Conservation (phyloP, 345 rosid genomes). For the Sonneratia alba region DNA sequence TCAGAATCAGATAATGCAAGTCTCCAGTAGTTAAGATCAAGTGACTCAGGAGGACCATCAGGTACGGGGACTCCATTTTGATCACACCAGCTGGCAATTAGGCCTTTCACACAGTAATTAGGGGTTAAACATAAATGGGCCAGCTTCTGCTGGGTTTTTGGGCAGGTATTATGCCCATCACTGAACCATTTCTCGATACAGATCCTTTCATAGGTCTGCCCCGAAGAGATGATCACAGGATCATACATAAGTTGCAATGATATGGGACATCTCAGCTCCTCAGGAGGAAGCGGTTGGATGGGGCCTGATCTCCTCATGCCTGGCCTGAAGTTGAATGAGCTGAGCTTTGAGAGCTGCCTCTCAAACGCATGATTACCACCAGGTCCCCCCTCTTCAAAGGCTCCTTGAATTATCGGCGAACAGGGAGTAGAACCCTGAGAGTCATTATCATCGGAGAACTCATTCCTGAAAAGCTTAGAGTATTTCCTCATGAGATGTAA, state of each 20-base stretch:
- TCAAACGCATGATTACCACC: constrained; percentile 52
- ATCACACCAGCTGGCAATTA: constrained; percentile 91
- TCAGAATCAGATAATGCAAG: constrained; percentile 62
- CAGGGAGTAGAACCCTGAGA: constrained; percentile 84
- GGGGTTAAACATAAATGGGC: constrained; percentile 79
- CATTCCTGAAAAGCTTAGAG: constrained; percentile 84
- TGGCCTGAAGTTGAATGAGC: constrained; percentile 63
- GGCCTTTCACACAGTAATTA: constrained; percentile 98
- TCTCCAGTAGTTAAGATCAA: constrained; percentile 84
- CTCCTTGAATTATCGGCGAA: constrained; percentile 63
- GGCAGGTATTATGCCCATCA: constrained; percentile 89
- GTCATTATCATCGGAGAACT: constrained; percentile 73
- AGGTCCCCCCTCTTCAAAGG: constrained; percentile 36
- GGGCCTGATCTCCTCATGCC: constrained; percentile 54
- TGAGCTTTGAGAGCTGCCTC: constrained; percentile 67
- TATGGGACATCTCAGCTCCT: constrained; percentile 93
- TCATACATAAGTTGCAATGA: constrained; percentile 95
- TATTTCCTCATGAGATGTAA: constrained; percentile 90
- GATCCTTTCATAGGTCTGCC: constrained; percentile 89
- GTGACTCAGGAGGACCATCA: constrained; percentile 70
- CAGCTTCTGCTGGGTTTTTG: constrained; percentile 89
- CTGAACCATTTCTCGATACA: constrained; percentile 96
- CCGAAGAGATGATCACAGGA: constrained; percentile 95
- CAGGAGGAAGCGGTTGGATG: constrained; percentile 68
- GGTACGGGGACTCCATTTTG: constrained; percentile 74